These are phyloP conservation scores for Russula lepida DNA, from an alignment of 768 basidiomycete genomes.

Conservation along the genomic window DNA sequence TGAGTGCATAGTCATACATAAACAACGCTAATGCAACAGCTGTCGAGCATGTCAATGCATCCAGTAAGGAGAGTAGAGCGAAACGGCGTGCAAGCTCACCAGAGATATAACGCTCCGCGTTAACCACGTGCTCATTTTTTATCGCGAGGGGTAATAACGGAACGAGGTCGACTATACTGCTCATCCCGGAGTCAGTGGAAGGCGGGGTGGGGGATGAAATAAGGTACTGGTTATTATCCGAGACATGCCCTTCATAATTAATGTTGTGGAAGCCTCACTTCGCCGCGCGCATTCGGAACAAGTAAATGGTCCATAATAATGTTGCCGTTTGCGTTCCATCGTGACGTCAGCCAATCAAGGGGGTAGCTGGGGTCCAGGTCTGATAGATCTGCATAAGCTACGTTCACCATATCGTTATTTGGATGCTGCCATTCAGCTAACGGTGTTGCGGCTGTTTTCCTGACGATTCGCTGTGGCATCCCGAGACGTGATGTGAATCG, in stretches of 20 bases:
- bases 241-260: neutral
- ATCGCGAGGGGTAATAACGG: slow-evolving; percentile 1
- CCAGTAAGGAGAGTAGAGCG: neutral
- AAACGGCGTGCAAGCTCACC: neutral
- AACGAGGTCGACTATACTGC: neutral
- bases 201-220: neutral
- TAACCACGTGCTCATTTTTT: neutral
- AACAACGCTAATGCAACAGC: slow-evolving; percentile 31
- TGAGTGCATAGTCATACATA: slow-evolving; percentile 37
- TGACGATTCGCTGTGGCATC: neutral
- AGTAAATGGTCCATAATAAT: neutral
- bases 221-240: neutral
- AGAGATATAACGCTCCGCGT: slow-evolving; percentile 8
- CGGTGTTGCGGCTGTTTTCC: neutral
- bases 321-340: neutral
- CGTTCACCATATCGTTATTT: neutral
- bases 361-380: slow-evolving; percentile 7
- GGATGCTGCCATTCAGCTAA: neutral
- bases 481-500: neutral
- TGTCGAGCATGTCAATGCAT: slow-evolving; percentile 11
- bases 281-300: neutral
- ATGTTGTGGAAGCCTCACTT: neutral
- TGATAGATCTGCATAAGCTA: neutral
- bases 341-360: neutral
- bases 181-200: neutral